phyloP scores from a whole-genome alignment of 2,329 filamentous ascomycete genomes.

The Paracamarosporium sp. region DNA sequence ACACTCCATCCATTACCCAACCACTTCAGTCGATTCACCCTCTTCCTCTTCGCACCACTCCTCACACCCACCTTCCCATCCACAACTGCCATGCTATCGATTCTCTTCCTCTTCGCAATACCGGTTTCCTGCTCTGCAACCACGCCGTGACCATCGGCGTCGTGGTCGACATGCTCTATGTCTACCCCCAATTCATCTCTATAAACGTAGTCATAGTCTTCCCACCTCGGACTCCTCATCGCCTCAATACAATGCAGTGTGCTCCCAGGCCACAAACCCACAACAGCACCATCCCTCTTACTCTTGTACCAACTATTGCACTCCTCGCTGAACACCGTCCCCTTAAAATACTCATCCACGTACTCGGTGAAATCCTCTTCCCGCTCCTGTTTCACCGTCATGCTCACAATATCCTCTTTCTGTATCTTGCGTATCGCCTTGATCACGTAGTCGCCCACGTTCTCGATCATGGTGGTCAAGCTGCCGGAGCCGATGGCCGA shows the following conservation, averaged over 20 bases:
- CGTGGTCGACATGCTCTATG: neutral
- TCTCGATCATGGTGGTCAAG: constrained; percentile 52
- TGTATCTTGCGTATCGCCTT: constrained; percentile 51
- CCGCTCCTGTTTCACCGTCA: constrained; percentile 36
- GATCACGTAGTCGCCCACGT: constrained; percentile 48
- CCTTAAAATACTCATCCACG: constrained; percentile 41
- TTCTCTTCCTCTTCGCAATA: constrained; percentile 11
- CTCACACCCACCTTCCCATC: neutral
- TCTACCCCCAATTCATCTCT: constrained; percentile 18
- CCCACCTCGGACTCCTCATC: constrained; percentile 42
- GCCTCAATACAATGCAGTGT: constrained; percentile 41
- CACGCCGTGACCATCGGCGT: neutral
- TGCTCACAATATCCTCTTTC: constrained; percentile 49
- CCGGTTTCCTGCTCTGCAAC: neutral
- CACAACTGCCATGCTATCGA: constrained; percentile 7
- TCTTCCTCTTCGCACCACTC: constrained; percentile 18
- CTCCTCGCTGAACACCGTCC: constrained; percentile 41
- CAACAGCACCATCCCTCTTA: constrained; percentile 28
- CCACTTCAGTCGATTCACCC: constrained; percentile 39
- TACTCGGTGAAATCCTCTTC: constrained; percentile 40
- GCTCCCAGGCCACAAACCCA: constrained; percentile 45
- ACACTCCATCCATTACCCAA: constrained; percentile 42
- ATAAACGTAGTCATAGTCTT: constrained; percentile 43
- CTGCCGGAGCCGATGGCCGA: constrained; percentile 48
- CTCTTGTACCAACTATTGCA: constrained; percentile 47